Evolutionary conservation across 1,284 basidiomycete species (phyloP).

Genomic region (Sporisorium graminicola): DNA sequence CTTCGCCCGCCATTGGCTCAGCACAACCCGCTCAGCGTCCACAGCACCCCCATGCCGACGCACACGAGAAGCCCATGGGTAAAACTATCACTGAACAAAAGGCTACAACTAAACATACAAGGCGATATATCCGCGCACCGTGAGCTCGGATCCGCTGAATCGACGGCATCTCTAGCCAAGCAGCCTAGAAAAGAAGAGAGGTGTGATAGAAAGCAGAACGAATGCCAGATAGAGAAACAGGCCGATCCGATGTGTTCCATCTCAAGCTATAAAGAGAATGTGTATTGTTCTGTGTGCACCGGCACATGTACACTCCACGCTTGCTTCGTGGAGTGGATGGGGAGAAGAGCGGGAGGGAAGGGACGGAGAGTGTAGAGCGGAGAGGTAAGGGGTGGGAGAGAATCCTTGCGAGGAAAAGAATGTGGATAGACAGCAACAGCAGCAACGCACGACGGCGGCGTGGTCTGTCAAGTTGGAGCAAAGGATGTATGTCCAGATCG

Average conservation of each 20-base stretch:
- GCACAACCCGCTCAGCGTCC: no score
- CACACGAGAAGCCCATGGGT: no score
- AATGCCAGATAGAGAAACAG: background rate
- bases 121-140: background rate
- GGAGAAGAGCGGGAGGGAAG: background rate
- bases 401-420: conserved; percentile 19
- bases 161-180: no score
- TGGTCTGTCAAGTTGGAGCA: conserved; percentile 15
- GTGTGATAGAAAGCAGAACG: no score
- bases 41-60: no score
- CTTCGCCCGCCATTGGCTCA: no score
- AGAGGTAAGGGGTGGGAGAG: background rate
- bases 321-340: background rate
- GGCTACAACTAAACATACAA: conserved; percentile 7
- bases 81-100: no score
- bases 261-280: background rate
- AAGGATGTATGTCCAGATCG: background rate
- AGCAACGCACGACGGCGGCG: background rate
- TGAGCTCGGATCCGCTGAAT: no score
- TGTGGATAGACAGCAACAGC: conserved; percentile 10
- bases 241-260: background rate
- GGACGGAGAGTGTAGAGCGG: background rate
- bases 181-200: no score
- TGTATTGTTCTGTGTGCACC: conserved; percentile 2
- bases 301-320: background rate